phyloP scores from a whole-genome alignment of 2,329 filamentous ascomycete genomes.

The Aspergillus brunneoviolaceus region DNA sequence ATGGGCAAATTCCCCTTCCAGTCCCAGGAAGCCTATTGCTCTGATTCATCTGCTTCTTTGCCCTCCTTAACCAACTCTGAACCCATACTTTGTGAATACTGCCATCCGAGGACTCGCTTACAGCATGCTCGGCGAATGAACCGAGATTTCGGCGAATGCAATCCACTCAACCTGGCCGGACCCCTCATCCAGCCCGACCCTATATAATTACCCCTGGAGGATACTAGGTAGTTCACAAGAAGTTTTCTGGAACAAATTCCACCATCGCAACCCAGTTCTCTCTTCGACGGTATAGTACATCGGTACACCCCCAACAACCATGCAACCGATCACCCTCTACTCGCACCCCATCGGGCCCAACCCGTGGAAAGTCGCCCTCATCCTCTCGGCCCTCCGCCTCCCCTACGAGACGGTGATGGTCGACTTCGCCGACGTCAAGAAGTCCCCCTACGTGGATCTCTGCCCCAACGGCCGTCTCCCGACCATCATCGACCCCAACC shows the following conservation, averaged over 20 bases:
- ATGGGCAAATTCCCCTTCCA: no score
- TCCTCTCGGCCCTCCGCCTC: conserved; percentile 28
- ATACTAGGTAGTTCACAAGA: no score
- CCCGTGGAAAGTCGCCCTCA: conserved; percentile 29
- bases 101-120: no score
- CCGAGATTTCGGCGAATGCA: background rate
- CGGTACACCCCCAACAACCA: no score
- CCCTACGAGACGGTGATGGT: conserved; percentile 24
- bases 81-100: no score
- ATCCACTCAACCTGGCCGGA: background rate
- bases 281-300: no score
- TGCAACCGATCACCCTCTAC: conserved; percentile 11
- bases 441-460: conserved; percentile 17
- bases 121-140: background rate
- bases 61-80: no score
- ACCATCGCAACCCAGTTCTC: no score
- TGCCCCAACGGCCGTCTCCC: conserved; percentile 33
- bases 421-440: conserved; percentile 25
- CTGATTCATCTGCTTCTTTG: no score
- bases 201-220: background rate
- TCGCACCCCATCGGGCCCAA: conserved; percentile 18
- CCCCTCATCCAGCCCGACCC: background rate
- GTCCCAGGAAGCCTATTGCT: no score
- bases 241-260: no score
- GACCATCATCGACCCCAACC: conserved; percentile 31